A percentile compares a stretch with the other conserved stretches of the same genome.
Conservation (phyloP, 768 basidiomycete genomes). For the Kondoa subrosea region DNA sequence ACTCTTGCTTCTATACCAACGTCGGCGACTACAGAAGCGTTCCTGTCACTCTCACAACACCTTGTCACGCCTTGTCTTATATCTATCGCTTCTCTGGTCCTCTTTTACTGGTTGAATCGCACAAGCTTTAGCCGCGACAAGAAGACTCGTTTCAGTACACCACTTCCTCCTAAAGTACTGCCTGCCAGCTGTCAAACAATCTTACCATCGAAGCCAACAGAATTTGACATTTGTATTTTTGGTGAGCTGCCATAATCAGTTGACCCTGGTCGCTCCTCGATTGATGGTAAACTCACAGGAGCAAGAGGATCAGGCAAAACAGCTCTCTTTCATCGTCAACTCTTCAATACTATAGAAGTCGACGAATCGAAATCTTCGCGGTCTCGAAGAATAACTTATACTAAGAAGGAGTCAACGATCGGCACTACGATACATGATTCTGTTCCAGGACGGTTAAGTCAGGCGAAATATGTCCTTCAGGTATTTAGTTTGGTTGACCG, state of each 20-base stretch:
- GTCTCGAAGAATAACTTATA: neutral
- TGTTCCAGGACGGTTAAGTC: neutral
- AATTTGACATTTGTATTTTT: too few species aligned
- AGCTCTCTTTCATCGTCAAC: neutral
- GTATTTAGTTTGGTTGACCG: neutral
- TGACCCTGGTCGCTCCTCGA: too few species aligned
- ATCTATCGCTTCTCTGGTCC: neutral
- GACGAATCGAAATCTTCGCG: too few species aligned
- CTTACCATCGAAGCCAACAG: too few species aligned
- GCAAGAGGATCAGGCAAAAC: neutral
- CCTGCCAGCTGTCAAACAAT: too few species aligned
- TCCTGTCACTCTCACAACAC: neutral
- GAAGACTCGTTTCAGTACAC: too few species aligned
- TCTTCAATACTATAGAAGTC: neutral
- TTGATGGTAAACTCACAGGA: neutral
- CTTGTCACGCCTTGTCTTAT: neutral
- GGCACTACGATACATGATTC: neutral
- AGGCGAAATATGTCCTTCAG: neutral
- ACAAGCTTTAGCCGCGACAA: too few species aligned
- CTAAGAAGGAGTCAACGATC: neutral
- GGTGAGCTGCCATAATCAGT: too few species aligned
- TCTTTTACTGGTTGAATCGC: too few species aligned
- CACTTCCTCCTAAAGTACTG: too few species aligned
- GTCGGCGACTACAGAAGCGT: neutral
- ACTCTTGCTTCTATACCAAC: neutral